Percentiles rank a stretch among this genome's conserved stretches.
Evolutionary conservation across 2,329 filamentous ascomycete genomes (phyloP).

Genomic region (Orbilia javanica): DNA sequence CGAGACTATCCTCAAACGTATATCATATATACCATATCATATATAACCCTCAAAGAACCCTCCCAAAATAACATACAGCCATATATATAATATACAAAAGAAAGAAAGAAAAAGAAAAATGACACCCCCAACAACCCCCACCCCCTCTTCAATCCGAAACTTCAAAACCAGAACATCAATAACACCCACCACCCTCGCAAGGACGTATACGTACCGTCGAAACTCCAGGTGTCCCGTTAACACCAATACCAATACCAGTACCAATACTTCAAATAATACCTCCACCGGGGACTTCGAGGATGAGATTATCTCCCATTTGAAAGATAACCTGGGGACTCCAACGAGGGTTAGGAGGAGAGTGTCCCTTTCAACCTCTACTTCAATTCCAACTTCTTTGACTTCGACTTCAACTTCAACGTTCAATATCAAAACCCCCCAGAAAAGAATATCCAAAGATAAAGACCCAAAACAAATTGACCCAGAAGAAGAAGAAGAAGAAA

Average conservation of each 20-base stretch:
- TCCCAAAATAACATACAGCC: too few species aligned
- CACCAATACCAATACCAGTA: not conserved
- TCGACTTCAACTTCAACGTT: too few species aligned
- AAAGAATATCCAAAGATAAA: not conserved
- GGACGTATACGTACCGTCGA: slow-evolving; percentile 25
- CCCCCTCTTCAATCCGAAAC: slow-evolving; percentile 17
- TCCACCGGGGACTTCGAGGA: not conserved
- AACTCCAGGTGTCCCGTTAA: slow-evolving; percentile 20
- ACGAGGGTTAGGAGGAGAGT: too few species aligned
- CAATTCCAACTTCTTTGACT: too few species aligned
- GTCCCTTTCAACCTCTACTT: too few species aligned
- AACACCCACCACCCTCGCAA: not conserved
- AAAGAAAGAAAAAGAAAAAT: too few species aligned
- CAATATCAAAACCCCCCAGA: too few species aligned
- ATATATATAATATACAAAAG: too few species aligned
- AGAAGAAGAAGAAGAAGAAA: not conserved
- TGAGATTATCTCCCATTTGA: slow-evolving; percentile 1
- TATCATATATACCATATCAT: too few species aligned
- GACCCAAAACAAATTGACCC: too few species aligned
- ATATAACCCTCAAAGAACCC: too few species aligned
- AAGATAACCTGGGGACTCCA: not conserved
- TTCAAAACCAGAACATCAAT: not conserved
- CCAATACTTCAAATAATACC: not conserved
- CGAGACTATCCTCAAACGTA: too few species aligned
- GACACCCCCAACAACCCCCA: slow-evolving; percentile 16